These are phyloP conservation scores for Rossbeevera mucosa DNA, from an alignment of 768 basidiomycete genomes.

Conservation along the genomic window DNA sequence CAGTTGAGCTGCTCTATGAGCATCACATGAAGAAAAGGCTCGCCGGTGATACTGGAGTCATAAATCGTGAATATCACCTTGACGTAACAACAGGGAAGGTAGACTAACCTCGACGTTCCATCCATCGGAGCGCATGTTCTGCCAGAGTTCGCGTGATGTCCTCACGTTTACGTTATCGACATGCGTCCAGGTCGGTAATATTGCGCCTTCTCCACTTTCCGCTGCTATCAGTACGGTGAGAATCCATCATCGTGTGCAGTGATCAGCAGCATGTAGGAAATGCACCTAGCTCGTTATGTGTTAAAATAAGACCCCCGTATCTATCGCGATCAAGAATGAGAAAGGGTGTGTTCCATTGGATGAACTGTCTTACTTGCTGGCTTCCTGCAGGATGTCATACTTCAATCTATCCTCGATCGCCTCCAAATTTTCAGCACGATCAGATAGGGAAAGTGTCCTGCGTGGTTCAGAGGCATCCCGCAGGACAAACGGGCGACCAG, in stretches of 20 bases:
- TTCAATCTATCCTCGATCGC: slow-evolving; percentile 87
- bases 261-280: neutral
- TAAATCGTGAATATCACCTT: slow-evolving; percentile 11
- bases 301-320: slow-evolving; percentile 86
- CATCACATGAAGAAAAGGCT: slow-evolving; percentile 12
- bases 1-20: slow-evolving; percentile 10
- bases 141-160: slow-evolving; percentile 86
- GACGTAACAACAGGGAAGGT: neutral
- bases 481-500: slow-evolving; percentile 88
- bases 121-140: slow-evolving; percentile 68
- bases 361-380: slow-evolving; percentile 45
- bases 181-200: slow-evolving; percentile 90
- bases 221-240: slow-evolving; percentile 32
- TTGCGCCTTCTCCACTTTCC: slow-evolving; percentile 69
- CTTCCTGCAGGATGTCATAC: slow-evolving; percentile 86
- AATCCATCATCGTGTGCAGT: slow-evolving; percentile 3
- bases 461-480: slow-evolving; percentile 83
- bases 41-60: slow-evolving; percentile 69
- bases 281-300: slow-evolving; percentile 88
- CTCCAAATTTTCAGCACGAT: slow-evolving; percentile 93
- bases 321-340: slow-evolving; percentile 35
- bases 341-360: neutral
- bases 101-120: slow-evolving; percentile 81
- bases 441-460: slow-evolving; percentile 73
- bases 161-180: slow-evolving; percentile 81